Base-by-base conservation (phyloP, 805 yeast species). In the Nakazawaea siamensis region DNA sequence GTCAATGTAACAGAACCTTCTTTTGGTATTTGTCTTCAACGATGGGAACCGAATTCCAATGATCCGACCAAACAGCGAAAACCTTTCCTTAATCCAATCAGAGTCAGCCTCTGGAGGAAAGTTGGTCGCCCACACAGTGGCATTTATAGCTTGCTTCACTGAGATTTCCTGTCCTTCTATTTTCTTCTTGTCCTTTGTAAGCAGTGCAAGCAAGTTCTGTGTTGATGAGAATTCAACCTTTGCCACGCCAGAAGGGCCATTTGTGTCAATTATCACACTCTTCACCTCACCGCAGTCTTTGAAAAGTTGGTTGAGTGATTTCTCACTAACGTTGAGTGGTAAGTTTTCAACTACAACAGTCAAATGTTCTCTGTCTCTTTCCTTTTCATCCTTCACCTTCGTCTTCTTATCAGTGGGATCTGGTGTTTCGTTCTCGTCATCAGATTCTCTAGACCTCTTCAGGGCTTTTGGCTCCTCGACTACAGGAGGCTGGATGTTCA, bases 1-100 rank as follows among this genome's bases (percentile, higher is more conserved):
- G 45, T 82, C 92, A 12, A 81, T 63, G 48, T 84, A 85, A 42
- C 90, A 82, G 49, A 85, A 85, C 20, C 94, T 52, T 38, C 92
- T 63, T 20, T 67, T 66, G 4, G 71, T 50, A 44, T 72, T 71
- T 31, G 57, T 64, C 29, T 63, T 64, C 39, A 77, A 66, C 0
- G 83, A 69, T 0, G 95, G 95, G 23, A 82, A 60, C 33, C 94
- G 57, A 1, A 79, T 56, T 33, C 71, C 67, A 2, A 71, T 41
- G 3, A 76, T 49, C 2, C 55, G 41, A 0, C 77, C 76, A 27
- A 46, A 48, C 2, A 52, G 29, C 0, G 49, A 37, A 47, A 83
- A 76, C 9, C 70, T 15, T 0, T 47, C 41, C 12, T 47, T 44
- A 0, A 85, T 33, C 4, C 64, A 57, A 0, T 51, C 53, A 17